Evolutionary conservation across 768 basidiomycete genomes (phyloP).

Genomic region (Plicaturopsis crispa): DNA sequence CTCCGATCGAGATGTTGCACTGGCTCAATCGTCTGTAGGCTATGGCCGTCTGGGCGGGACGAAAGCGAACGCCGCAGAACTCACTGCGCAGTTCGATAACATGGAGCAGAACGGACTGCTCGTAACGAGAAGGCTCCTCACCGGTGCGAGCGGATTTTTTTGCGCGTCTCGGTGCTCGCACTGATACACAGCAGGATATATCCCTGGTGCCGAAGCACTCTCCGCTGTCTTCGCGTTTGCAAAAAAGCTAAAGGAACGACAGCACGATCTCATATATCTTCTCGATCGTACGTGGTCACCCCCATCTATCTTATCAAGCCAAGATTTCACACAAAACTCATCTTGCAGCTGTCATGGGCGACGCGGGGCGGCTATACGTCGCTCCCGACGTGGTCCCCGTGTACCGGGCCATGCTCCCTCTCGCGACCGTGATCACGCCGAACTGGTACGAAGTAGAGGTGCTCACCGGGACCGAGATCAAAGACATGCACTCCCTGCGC

Average conservation of each 20-base stretch:
- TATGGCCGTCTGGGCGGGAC: conserved; percentile 80
- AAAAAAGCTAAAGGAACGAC: conserved; percentile 46
- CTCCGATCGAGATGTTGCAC: not conserved
- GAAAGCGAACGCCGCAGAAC: conserved; percentile 68
- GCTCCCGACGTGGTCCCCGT: conserved; percentile 80
- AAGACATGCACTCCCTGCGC: conserved; percentile 58
- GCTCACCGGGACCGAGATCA: conserved; percentile 67
- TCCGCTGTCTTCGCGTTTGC: conserved; percentile 57
- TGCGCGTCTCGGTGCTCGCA: not conserved
- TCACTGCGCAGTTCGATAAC: conserved; percentile 63
- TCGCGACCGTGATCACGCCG: conserved; percentile 91
- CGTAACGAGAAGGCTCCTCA: conserved; percentile 65
- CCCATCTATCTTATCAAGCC: not conserved
- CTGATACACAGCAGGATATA: conserved; percentile 54
- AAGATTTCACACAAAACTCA: not conserved
- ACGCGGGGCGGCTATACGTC: conserved; percentile 85
- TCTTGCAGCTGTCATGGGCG: conserved; percentile 83
- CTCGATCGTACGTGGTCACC: conserved; percentile 69
- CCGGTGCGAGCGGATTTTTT: conserved; percentile 37
- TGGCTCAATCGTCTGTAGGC: conserved; percentile 35
- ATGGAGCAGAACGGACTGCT: conserved; percentile 77
- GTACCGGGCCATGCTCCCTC: conserved; percentile 71
- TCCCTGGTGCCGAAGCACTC: conserved; percentile 78
- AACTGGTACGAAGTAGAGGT: conserved; percentile 99
- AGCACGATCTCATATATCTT: conserved; percentile 69